Conservation (phyloP, 768 basidiomycete species). For the Goffeauzyma gilvescens region DNA sequence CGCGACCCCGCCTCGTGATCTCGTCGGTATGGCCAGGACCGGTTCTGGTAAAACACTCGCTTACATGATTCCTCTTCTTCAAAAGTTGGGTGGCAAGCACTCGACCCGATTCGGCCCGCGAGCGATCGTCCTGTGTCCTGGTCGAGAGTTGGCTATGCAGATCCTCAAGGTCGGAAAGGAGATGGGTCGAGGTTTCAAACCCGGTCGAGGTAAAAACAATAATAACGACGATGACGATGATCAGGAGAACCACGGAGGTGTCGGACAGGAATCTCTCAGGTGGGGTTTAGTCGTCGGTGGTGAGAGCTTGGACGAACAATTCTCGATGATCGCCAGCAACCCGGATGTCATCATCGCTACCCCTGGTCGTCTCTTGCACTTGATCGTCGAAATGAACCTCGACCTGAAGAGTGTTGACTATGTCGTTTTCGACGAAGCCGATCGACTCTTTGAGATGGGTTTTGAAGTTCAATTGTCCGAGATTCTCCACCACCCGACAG, state of each 20-base stretch:
- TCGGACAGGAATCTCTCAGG: conserved; percentile 45
- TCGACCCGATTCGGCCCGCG: conserved; percentile 61
- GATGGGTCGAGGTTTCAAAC: conserved; percentile 61
- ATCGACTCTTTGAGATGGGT: conserved; percentile 96
- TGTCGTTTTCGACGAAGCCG: conserved; percentile 92
- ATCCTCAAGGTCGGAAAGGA: conserved; percentile 87
- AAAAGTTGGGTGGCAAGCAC: conserved; percentile 65
- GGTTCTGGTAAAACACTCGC: conserved; percentile 96
- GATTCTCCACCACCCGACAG: conserved; percentile 70
- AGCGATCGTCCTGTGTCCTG: conserved; percentile 73
- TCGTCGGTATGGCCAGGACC: conserved; percentile 95
- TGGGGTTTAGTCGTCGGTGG: conserved; percentile 96
- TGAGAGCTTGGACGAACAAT: conserved; percentile 86
- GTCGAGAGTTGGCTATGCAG: conserved; percentile 84
- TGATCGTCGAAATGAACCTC: conserved; percentile 88
- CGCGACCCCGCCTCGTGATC: conserved; percentile 63
- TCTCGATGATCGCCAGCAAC: conserved; percentile 80
- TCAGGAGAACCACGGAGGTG: conserved; percentile 39
- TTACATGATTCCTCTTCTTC: conserved; percentile 79
- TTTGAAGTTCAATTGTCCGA: conserved; percentile 82
- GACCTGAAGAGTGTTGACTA: conserved; percentile 73
- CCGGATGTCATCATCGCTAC: conserved; percentile 96
- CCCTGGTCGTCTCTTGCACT: conserved; percentile 88
- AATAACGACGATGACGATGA: conserved; percentile 47
- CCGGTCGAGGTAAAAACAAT: conserved; percentile 40